These are phyloP conservation scores for Jamesozyma lodderae DNA, from an alignment of 805 yeast genomes.

Conservation along the genomic window DNA sequence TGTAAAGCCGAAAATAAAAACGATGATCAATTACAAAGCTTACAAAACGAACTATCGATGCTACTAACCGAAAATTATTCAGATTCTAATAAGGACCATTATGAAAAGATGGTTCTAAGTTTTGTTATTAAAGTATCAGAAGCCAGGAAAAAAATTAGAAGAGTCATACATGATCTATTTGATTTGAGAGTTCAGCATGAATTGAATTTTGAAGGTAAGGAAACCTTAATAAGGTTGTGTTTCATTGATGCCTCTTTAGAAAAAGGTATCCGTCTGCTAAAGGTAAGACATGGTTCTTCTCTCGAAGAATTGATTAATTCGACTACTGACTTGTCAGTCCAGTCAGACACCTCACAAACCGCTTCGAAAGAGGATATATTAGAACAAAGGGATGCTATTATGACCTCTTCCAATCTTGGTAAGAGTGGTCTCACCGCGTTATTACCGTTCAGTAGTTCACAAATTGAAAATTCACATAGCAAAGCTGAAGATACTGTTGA, in stretches of 20 bases:
- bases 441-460: slow-evolving; percentile 32
- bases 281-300: slow-evolving; percentile 18
- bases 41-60: slow-evolving; percentile 41
- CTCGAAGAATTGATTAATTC: not conserved
- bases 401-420: slow-evolving; percentile 19
- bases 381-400: not conserved
- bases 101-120: slow-evolving; percentile 22
- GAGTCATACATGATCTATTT: slow-evolving; percentile 49
- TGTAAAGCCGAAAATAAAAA: not conserved
- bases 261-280: slow-evolving; percentile 36
- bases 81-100: slow-evolving; percentile 15
- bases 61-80: slow-evolving; percentile 34
- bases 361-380: not conserved
- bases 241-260: slow-evolving; percentile 64
- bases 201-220: slow-evolving; percentile 66
- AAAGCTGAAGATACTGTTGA: slow-evolving; percentile 29
- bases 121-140: slow-evolving; percentile 33
- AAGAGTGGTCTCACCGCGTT: slow-evolving; percentile 27
- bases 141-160: slow-evolving; percentile 35
- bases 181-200: slow-evolving; percentile 45
- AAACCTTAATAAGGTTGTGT: slow-evolving; percentile 60
- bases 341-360: too few species aligned
- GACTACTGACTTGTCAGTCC: not conserved
- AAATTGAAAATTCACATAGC: slow-evolving; percentile 20
- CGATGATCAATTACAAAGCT: slow-evolving; percentile 41